Conservation (phyloP, 805 yeast genomes). For the Candida vaughaniae region DNA sequence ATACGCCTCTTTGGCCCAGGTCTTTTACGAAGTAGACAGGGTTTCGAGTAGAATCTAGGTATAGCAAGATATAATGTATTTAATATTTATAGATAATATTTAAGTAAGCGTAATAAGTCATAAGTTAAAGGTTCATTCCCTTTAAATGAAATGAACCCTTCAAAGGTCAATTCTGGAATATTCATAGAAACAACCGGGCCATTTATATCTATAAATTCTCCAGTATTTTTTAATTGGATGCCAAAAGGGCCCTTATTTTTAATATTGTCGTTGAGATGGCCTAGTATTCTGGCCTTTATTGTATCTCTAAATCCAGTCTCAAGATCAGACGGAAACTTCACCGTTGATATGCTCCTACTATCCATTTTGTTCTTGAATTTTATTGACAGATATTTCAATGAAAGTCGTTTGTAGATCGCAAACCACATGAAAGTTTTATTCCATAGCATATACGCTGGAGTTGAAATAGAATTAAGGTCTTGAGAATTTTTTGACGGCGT, state of each 20-base stretch:
- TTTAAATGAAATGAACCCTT: slow-evolving; percentile 15
- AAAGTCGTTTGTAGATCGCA: slow-evolving; percentile 17
- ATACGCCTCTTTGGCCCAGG: slow-evolving; percentile 21
- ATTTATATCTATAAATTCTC: slow-evolving; percentile 12
- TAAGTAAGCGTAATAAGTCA: slow-evolving; percentile 11
- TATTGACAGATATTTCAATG: slow-evolving; percentile 24
- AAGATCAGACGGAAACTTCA: slow-evolving; percentile 5
- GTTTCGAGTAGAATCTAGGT: background rate
- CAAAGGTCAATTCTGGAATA: slow-evolving; percentile 13
- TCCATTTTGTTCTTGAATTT: slow-evolving; percentile 22
- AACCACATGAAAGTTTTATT: slow-evolving; percentile 19
- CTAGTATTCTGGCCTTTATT: slow-evolving; percentile 16
- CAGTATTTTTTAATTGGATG: slow-evolving; percentile 8
- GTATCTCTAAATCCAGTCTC: slow-evolving; percentile 8
- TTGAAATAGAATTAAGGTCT: slow-evolving; percentile 3
- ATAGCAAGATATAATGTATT: background rate
- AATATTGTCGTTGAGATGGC: slow-evolving; percentile 5
- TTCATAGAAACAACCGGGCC: slow-evolving; percentile 15
- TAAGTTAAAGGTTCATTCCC: slow-evolving; percentile 17
- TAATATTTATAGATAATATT: slow-evolving; percentile 8
- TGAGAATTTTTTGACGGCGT: slow-evolving; percentile 10
- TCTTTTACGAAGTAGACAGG: slow-evolving; percentile 17
- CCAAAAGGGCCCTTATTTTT: slow-evolving; percentile 2
- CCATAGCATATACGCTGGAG: slow-evolving; percentile 28
- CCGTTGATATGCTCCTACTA: background rate